Percentiles rank a stretch among this genome's conserved stretches.
These are phyloP conservation scores for Neopestalotiopsis sp. DNA, from an alignment of 2,329 filamentous ascomycete species.

Conservation along the genomic window DNA sequence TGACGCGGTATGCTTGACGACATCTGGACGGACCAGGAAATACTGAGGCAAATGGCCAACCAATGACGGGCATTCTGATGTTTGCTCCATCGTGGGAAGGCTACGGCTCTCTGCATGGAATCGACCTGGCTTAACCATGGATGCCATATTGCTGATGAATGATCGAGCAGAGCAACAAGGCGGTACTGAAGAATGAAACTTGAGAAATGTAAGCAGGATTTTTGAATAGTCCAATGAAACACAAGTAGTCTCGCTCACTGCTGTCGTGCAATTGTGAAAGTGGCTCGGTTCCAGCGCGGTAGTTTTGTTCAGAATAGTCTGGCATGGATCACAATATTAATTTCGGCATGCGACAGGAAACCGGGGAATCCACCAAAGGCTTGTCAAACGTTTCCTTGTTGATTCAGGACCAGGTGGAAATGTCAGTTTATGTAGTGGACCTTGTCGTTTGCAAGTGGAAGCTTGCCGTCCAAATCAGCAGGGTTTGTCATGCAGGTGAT, in stretches of 20 bases:
- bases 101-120: background rate
- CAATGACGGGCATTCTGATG: background rate
- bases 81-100: background rate
- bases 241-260: background rate
- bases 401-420: background rate
- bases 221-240: background rate
- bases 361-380: background rate
- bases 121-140: background rate
- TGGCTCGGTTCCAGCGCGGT: background rate
- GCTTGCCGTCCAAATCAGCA: background rate
- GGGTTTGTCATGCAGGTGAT: background rate
- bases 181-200: background rate
- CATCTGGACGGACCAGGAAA: constrained; percentile 50
- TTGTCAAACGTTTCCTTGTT: background rate
- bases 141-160: background rate
- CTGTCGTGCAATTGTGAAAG: background rate
- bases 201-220: background rate
- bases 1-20: constrained; percentile 32
- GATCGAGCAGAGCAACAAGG: background rate
- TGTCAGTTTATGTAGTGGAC: background rate
- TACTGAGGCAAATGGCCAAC: constrained; percentile 34
- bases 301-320: background rate
- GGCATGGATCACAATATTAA: background rate
- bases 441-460: background rate
- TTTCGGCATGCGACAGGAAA: background rate